phyloP scores from a whole-genome alignment of 1,284 basidiomycete genomes.

The Tilletia horrida region DNA sequence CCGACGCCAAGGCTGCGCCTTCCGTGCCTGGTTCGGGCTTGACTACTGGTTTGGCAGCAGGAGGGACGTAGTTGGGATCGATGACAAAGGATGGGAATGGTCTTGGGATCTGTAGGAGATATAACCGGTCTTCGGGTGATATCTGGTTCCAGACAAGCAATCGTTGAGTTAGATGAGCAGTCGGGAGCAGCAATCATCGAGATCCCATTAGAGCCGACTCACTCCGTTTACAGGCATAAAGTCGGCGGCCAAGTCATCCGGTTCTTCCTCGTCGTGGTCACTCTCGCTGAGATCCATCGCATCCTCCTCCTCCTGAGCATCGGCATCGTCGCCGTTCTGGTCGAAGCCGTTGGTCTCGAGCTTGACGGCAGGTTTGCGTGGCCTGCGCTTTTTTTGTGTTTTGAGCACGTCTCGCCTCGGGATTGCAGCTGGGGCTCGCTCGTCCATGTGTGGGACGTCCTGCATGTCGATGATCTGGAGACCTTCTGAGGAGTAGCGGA shows the following conservation, averaged over 20 bases:
- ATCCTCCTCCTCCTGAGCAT: background rate
- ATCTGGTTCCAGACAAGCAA: background rate
- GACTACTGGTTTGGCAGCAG: constrained; percentile 10
- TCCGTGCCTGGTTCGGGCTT: constrained; percentile 7
- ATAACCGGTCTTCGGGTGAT: constrained; percentile 4
- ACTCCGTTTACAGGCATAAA: background rate
- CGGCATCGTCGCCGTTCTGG: background rate
- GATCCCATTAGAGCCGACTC: background rate
- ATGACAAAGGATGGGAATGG: background rate
- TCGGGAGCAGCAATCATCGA: background rate
- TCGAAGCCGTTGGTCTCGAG: background rate
- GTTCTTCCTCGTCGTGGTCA: constrained; percentile 10
- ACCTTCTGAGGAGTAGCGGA: constrained; percentile 27
- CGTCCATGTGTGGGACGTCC: constrained; percentile 73
- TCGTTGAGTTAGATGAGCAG: background rate
- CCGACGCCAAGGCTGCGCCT: too few species aligned
- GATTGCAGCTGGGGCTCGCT: constrained; percentile 67
- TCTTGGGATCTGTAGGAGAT: constrained; percentile 7
- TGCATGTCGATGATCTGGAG: constrained; percentile 69
- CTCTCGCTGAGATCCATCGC: constrained; percentile 8
- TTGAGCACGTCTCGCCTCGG: background rate
- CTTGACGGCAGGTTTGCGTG: background rate
- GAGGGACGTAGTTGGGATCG: constrained; percentile 8
- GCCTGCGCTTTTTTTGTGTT: background rate
- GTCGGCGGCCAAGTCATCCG: constrained; percentile 1